These are phyloP conservation scores for Alternaria viburni DNA, from an alignment of 2,329 filamentous ascomycete species.

Conservation along the genomic window DNA sequence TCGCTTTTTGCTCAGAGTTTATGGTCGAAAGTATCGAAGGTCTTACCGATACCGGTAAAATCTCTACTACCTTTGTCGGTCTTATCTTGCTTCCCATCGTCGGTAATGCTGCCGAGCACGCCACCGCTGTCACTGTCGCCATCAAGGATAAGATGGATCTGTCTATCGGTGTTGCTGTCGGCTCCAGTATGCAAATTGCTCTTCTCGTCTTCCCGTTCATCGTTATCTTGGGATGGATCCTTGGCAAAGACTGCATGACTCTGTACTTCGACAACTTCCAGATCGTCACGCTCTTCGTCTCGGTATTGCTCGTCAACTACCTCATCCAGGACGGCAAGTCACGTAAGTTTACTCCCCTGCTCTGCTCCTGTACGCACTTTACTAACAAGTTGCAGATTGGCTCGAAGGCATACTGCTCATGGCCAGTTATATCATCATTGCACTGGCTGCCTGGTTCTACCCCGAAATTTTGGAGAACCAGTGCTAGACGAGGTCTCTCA, in stretches of 20 bases:
- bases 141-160: conserved; percentile 73
- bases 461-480: conserved; percentile 34
- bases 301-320: conserved; percentile 65
- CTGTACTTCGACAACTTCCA: conserved; percentile 89
- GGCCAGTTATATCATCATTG: conserved; percentile 67
- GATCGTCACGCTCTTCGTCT: conserved; percentile 69
- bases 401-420: conserved; percentile 67
- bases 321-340: conserved; percentile 67
- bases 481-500: conserved; percentile 12
- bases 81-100: conserved; percentile 70
- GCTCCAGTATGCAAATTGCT: conserved; percentile 70
- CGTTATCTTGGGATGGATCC: conserved; percentile 67
- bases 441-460: conserved; percentile 63
- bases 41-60: conserved; percentile 55
- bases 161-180: conserved; percentile 70
- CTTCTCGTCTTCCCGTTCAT: conserved; percentile 66
- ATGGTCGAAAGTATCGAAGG: conserved; percentile 67
- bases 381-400: conserved; percentile 53
- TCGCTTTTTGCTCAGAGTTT: conserved; percentile 76
- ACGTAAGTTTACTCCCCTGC: conserved; percentile 33
- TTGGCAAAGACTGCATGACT: conserved; percentile 68
- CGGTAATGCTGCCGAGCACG: conserved; percentile 70
- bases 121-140: conserved; percentile 66
- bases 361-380: neutral
- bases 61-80: conserved; percentile 68